Evolutionary conservation across 192 early-diverging fungal species (phyloP).

Genomic region (Coemansia sp.): DNA sequence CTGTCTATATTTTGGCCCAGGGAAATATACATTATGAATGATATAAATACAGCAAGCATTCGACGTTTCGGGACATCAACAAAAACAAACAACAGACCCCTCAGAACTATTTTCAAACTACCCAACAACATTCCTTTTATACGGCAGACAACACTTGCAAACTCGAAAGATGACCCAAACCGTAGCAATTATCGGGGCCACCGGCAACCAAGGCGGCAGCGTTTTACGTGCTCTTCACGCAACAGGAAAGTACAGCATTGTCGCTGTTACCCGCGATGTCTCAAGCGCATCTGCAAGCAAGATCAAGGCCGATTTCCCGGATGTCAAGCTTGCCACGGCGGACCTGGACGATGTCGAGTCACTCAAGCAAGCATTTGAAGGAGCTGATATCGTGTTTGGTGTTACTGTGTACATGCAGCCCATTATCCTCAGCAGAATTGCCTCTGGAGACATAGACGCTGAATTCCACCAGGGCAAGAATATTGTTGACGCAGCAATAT

Average conservation of each 20-base stretch:
- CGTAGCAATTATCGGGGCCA: slow-evolving; percentile 33
- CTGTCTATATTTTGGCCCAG: too few relatives aligned
- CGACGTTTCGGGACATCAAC: too few relatives aligned
- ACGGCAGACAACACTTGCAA: too few relatives aligned
- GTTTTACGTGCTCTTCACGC: slow-evolving; percentile 29
- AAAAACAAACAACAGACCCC: too few relatives aligned
- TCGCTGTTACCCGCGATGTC: slow-evolving; percentile 20
- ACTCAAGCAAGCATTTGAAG: slow-evolving; percentile 19
- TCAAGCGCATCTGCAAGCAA: slow-evolving; percentile 1
- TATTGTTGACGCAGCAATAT: slow-evolving; percentile 35
- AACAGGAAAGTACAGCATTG: slow-evolving; percentile 22
- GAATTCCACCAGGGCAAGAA: slow-evolving; percentile 41
- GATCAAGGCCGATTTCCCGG: slow-evolving; percentile 15
- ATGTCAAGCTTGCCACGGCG: slow-evolving; percentile 22
- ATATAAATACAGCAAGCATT: too few relatives aligned
- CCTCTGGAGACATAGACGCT: slow-evolving; percentile 15
- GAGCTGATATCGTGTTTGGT: slow-evolving; percentile 27
- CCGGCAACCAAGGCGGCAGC: slow-evolving; percentile 39
- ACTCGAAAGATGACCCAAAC: too few relatives aligned
- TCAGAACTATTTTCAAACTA: too few relatives aligned
- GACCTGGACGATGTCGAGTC: slow-evolving; percentile 23
- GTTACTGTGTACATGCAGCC: slow-evolving; percentile 27
- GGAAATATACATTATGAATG: too few relatives aligned
- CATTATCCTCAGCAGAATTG: slow-evolving; percentile 6
- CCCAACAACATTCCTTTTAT: too few relatives aligned